Evolutionary conservation across 176 grass and related monocot genomes (phyloP).

Genomic region (Leersia perrieri): DNA sequence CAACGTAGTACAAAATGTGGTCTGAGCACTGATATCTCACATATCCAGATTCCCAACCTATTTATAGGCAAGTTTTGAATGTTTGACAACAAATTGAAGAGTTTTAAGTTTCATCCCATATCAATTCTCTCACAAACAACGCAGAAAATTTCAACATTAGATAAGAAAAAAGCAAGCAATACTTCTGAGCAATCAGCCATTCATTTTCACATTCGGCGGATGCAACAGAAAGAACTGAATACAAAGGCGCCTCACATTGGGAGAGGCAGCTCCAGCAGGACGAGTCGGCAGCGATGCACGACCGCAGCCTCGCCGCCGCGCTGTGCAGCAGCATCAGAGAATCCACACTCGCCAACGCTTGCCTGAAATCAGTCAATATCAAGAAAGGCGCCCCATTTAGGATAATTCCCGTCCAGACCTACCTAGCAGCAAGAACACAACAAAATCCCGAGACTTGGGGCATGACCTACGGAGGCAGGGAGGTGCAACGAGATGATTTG

Average conservation of each 20-base stretch:
- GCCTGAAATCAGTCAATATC: slow-evolving; percentile 10
- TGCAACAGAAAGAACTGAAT: not conserved
- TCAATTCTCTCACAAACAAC: not conserved
- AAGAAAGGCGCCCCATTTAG: not conserved
- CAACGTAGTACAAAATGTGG: not conserved
- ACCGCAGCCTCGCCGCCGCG: slow-evolving; percentile 54
- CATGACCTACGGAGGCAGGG: slow-evolving; percentile 48
- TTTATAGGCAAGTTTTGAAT: not conserved
- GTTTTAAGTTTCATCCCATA: not conserved
- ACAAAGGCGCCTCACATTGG: slow-evolving; percentile 41
- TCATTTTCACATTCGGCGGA: not conserved
- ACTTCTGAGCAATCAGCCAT: not conserved
- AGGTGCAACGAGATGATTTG: not conserved
- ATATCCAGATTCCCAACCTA: not conserved
- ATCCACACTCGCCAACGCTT: slow-evolving; percentile 39
- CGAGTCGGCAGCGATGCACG: slow-evolving; percentile 62
- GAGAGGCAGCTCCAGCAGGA: slow-evolving; percentile 77
- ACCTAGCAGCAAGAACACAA: not conserved
- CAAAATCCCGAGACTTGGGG: not conserved
- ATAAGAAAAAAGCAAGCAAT: not conserved
- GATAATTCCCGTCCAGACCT: not conserved
- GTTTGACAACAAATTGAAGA: not conserved
- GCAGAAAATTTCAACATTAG: not conserved
- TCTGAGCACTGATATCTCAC: not conserved
- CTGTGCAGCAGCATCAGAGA: slow-evolving; percentile 74